phyloP scores from a whole-genome alignment of 2,329 filamentous ascomycete species.

The Calonectria pseudoreteaudii region DNA sequence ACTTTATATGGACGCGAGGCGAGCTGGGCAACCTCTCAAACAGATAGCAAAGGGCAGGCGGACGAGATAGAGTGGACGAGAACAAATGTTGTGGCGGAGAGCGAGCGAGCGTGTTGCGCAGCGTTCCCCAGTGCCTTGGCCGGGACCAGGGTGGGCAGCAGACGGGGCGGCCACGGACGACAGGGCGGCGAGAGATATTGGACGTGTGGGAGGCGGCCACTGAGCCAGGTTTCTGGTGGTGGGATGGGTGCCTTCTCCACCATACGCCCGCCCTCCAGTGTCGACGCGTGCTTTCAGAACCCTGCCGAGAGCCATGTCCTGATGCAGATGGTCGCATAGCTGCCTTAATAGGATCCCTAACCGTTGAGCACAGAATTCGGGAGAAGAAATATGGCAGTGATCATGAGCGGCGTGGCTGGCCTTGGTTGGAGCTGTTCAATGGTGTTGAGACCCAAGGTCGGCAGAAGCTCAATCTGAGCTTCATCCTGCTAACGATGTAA shows the following conservation, averaged over 20 bases:
- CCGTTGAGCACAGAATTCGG: not conserved
- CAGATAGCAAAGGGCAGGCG: constrained; percentile 35
- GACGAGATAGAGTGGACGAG: constrained; percentile 39
- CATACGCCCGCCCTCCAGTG: not conserved
- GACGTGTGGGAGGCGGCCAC: constrained; percentile 13
- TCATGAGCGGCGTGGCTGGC: not conserved
- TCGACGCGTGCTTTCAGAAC: constrained; percentile 3
- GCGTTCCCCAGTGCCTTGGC: constrained; percentile 30
- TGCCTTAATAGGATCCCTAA: constrained; percentile 20
- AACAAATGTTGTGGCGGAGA: constrained; percentile 33
- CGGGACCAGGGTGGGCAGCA: constrained; percentile 34
- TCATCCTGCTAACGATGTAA: constrained; percentile 5
- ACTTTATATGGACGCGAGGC: constrained; percentile 35
- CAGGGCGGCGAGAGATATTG: constrained; percentile 34
- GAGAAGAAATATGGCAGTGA: not conserved
- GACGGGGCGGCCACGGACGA: constrained; percentile 21
- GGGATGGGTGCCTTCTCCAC: constrained; percentile 26
- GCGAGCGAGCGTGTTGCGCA: constrained; percentile 30
- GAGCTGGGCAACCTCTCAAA: constrained; percentile 7
- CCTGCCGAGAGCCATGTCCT: constrained; percentile 1
- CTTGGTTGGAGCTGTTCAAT: constrained; percentile 18
- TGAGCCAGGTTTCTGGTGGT: constrained; percentile 2
- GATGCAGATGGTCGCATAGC: constrained; percentile 18
- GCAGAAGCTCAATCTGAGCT: constrained; percentile 12
- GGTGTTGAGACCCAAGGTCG: constrained; percentile 18